Percentiles rank a stretch among this genome's conserved stretches.
Conservation (phyloP, 164 flowering plant species). For the Vitis cinerea region DNA sequence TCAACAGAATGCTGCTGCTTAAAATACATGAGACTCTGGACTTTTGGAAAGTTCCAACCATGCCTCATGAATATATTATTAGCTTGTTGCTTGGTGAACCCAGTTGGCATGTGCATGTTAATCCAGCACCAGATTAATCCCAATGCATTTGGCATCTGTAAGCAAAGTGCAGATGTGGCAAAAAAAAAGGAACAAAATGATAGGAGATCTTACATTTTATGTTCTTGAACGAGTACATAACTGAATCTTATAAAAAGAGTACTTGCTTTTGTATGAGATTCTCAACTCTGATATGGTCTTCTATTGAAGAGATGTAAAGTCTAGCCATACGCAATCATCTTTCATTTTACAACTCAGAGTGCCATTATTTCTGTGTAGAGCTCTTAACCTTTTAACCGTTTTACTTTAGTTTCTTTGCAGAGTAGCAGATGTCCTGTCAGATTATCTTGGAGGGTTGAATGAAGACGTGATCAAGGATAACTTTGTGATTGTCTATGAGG, state of each 20-base stretch:
- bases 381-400: slow-evolving; percentile 15
- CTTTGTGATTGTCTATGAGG: slow-evolving; percentile 96
- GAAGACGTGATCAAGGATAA: slow-evolving; percentile 95
- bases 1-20: too few species aligned
- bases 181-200: too few species aligned
- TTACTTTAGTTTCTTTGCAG: slow-evolving; percentile 81
- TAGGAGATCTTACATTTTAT: too few species aligned
- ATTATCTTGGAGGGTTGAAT: slow-evolving; percentile 87
- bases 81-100: too few species aligned
- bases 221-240: too few species aligned
- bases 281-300: not conserved
- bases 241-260: too few species aligned
- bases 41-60: too few species aligned
- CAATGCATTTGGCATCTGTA: not conserved
- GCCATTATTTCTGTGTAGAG: not conserved
- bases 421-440: slow-evolving; percentile 89
- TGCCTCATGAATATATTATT: too few species aligned
- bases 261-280: not conserved
- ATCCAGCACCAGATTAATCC: too few species aligned
- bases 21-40: too few species aligned
- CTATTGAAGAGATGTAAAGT: not conserved
- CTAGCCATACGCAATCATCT: not conserved
- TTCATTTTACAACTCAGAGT: not conserved
- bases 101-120: too few species aligned
- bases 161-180: not conserved